phyloP scores from a whole-genome alignment of 2,329 filamentous ascomycete species.

The Talaromyces sp. region DNA sequence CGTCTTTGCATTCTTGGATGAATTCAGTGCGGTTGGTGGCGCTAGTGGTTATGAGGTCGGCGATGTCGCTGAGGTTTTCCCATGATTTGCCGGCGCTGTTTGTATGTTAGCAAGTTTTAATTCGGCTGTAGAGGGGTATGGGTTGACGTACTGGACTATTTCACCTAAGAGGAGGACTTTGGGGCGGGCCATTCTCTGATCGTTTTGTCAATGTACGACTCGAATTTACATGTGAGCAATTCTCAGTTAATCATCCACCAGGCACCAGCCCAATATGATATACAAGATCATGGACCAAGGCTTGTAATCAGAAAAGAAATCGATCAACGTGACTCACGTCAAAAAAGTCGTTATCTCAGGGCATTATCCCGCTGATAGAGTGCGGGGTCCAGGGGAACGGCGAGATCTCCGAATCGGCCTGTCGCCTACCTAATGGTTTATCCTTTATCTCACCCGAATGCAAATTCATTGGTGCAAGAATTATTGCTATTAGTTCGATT shows the following conservation, averaged over 20 bases:
- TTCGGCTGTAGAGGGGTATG: background rate
- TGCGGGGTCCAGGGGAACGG: constrained; percentile 3
- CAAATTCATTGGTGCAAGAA: background rate
- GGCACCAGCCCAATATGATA: background rate
- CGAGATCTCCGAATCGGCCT: background rate
- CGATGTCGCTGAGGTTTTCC: constrained; percentile 58
- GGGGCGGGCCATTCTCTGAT: constrained; percentile 40
- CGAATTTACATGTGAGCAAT: background rate
- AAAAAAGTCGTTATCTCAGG: background rate
- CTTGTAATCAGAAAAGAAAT: background rate
- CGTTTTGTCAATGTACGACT: background rate
- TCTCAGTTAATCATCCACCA: background rate
- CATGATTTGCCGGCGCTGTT: constrained; percentile 60
- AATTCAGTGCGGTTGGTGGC: constrained; percentile 65
- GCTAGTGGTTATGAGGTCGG: constrained; percentile 62
- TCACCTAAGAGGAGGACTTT: constrained; percentile 62
- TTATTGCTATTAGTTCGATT: too few species aligned
- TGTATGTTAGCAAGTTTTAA: background rate
- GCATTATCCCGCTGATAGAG: background rate
- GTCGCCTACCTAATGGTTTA: background rate
- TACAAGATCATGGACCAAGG: background rate
- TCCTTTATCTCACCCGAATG: background rate
- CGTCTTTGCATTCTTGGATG: constrained; percentile 63
- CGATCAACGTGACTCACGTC: background rate
- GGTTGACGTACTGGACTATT: constrained; percentile 58